Evolutionary conservation across 148 eudicot species (phyloP).

Genomic region (Limonium bicolor): DNA sequence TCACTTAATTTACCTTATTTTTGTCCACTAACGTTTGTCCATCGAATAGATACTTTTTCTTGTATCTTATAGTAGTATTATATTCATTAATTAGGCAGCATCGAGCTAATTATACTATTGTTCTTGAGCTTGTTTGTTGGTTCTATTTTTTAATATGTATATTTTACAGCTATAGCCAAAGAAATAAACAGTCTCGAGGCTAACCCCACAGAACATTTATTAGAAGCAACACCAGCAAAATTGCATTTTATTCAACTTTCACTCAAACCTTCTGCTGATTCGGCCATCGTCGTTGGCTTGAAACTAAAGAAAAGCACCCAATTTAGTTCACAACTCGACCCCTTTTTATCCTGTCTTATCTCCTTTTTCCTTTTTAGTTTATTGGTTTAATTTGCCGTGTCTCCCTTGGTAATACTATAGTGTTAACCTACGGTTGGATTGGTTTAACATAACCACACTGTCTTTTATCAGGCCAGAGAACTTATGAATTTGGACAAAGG

Average conservation of each 20-base stretch:
- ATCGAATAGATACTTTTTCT: no score
- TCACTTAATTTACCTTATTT: no score
- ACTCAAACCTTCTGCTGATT: no score
- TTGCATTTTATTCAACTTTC: no score
- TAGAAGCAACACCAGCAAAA: background rate
- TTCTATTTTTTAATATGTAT: background rate
- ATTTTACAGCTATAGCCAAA: background rate
- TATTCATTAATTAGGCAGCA: no score
- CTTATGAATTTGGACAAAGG: conserved; percentile 47
- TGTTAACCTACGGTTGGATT: conserved; percentile 9
- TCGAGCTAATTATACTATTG: no score
- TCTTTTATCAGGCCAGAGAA: conserved; percentile 17
- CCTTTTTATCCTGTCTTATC: background rate
- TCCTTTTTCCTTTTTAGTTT: background rate
- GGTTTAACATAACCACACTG: conserved; percentile 5
- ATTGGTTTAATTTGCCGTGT: background rate
- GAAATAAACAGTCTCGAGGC: background rate
- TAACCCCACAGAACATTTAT: background rate
- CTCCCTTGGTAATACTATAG: background rate
- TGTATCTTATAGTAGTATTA: no score
- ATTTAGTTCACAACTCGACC: background rate
- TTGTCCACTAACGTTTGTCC: no score
- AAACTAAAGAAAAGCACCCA: conserved; percentile 1
- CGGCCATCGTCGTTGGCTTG: no score
- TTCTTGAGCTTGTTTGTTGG: background rate